Base-by-base conservation (phyloP, 2,329 filamentous ascomycete genomes). In the Sphaerulina musiva region DNA sequence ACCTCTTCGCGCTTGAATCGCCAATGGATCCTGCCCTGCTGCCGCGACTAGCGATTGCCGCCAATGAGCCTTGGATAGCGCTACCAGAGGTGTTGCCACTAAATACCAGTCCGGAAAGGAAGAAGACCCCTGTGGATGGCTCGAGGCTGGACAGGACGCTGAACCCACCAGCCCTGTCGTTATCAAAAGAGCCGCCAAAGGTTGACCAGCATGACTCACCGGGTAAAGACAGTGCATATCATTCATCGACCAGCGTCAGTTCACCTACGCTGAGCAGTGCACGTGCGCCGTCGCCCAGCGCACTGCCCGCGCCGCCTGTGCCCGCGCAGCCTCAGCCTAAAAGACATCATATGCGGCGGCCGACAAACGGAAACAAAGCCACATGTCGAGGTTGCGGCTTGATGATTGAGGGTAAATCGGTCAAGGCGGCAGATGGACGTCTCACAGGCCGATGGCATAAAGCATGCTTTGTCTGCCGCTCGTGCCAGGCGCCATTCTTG, bases 371-470 rank as follows among this genome's bases (percentile, higher is more conserved):
- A 41, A 26, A 51, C 40, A 86, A 88, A 53, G 88, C 89, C 2
- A 82, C 82, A 58, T 98, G 93, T 74, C 88, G 89, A 65, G 87
- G 88, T 1, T 98, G 93, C 70, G 78, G 81, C 3, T 76, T 86
- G 44, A 75, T 79, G 6, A 97, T 98, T 64, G 81, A 83, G 43
- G 92, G 90, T 17, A 97, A 96, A 73, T 95, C 90, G 1, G 84
- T 98, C 54, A 95, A 92, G 34, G 95, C 90, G 11, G 90, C 90
- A 0, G 93, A 96, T 64, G 93, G 93, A 12, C 85, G 91, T 23
- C 77, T 98, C 23, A 95, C 89, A 0, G 93, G 93, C 8, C 85
- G 90, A 59, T 98, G 95, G 70, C 93, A 98, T 77, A 95, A 95
- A 70, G 81, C 86, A 4, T 98, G 92, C 70, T 97, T 98, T 68